Evolutionary conservation across 306 rosid species (phyloP), one percentile per base, ranked within the genome.

Genomic region (Casuarina equisetifolia): DNA sequence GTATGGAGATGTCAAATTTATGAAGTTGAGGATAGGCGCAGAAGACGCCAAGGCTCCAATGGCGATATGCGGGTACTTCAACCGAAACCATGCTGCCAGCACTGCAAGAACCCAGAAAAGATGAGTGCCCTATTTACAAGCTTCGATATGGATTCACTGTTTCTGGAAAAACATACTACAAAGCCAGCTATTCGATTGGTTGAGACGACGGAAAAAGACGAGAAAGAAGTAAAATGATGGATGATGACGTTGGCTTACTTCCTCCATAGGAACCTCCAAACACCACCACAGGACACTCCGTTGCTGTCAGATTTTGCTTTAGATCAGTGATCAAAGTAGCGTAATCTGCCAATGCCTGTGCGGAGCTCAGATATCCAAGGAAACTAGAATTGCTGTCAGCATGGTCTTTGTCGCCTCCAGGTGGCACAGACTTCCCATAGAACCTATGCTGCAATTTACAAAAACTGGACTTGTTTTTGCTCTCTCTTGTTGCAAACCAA

Each of bases 201-300:
- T 1, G 40, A 9, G 44, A 25, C 42, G 32, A 44, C 1, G 11
- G 9, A 38, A 9, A 59, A 13, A 16, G 17, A 17, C 8, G 1
- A 9, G 9, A 3, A 36, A 73, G 4, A 35, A 2, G 58, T 38
- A 3, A 32, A 42, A 42, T 38, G 59, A 52, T n/a, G 3, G 44
- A 36, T 50, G 36, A 72, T n/a, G 10, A 20, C 6, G 6, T 42
- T 15, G 48, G 44, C 84, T 48, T 90, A 89, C 97, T 94, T 94
- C 98, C 94, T 72, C 98, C 97, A 17, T 94, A 94, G 79, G 98
- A 94, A 67, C 98, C 98, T 67, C 96, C 98, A 25, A 94, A 90
- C 2, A 90, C 94, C 32, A 91, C 91, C 59, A 91, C 96, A 25
- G 98, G 94, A n/a, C 92, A 90, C 5, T 94, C 85, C 7, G 42